These are phyloP conservation scores for Tricholoma matsutake DNA, from an alignment of 768 basidiomycete genomes.

Conservation along the genomic window DNA sequence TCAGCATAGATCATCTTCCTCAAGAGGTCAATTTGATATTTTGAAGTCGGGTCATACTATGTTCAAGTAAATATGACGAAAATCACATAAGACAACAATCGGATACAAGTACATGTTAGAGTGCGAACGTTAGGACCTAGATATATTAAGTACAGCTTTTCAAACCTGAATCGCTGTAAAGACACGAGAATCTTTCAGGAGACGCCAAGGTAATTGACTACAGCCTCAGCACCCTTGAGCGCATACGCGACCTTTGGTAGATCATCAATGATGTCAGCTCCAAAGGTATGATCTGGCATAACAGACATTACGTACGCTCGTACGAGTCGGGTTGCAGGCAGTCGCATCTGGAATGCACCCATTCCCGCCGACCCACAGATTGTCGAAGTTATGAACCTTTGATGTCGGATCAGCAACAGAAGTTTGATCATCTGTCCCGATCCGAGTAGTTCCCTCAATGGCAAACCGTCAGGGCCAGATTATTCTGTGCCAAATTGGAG, in stretches of 20 bases:
- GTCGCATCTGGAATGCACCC: conserved; percentile 21
- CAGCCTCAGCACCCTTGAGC: background rate
- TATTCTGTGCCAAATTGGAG: background rate
- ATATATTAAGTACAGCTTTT: too few relatives aligned
- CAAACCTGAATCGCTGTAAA: too few relatives aligned
- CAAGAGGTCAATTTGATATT: too few relatives aligned
- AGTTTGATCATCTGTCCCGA: background rate
- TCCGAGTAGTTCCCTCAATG: conserved; percentile 12
- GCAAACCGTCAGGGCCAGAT: background rate
- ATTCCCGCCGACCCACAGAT: conserved; percentile 33
- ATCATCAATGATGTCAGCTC: background rate
- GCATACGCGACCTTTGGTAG: background rate
- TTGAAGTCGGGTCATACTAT: too few relatives aligned
- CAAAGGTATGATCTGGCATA: background rate
- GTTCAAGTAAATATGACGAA: too few relatives aligned
- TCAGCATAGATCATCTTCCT: too few relatives aligned
- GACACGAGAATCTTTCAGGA: too few relatives aligned
- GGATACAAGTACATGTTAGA: too few relatives aligned
- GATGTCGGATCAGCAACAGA: conserved; percentile 26
- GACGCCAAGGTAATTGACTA: background rate
- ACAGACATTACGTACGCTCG: background rate
- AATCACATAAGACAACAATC: too few relatives aligned
- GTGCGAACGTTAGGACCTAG: too few relatives aligned
- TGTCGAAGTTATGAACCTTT: conserved; percentile 13
- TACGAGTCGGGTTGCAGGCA: conserved; percentile 16